Evolutionary conservation across 345 rosid genomes (phyloP), one percentile per base, ranked within the genome.

Genomic region (Angophora floribunda): DNA sequence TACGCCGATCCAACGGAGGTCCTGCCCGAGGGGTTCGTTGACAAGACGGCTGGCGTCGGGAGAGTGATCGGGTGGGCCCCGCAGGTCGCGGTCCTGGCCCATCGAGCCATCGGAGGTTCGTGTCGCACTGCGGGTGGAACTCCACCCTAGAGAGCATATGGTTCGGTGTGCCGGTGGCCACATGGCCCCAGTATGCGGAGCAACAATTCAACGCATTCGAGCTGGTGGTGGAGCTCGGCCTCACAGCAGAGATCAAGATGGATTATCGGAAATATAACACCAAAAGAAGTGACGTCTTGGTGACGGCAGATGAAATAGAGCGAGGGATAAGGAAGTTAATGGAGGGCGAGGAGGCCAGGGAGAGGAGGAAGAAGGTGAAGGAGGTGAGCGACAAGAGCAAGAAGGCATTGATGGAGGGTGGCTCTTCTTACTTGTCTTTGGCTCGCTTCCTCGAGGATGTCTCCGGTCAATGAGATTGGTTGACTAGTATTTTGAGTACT

Each of bases 1-100:
- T 91, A 89, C 50, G n/a, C 85, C 13, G 87, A 91, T 52, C 85
- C 89, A 0, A 79, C 32, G 6, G 93, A 93, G 15, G 84, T 89
- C 2, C 87, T 95, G 21, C 96, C 61, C 26, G 12, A 55, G 12
- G 61, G 61, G 21, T 55, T 55, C 28, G 9, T 55, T 21, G 28
- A 55, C 28, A 55, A 26, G 61, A 55, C 61, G 11, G 6, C 61
- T 26, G 12, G 61, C 9, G 61, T 55, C 5, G 61, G 61, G 61
- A 55, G 61, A 55, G 2, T 55, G 61, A 55, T 55, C 5, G 61
- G 61, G 26, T 55, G 61, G 61, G 61, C 61, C 61, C 28, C 61
- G 16, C 61, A 55, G 61, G 61, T 55, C 7, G 61, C 61, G 19
- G 16, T 55, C 61, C 28, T 55, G 6, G 61, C 61, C 61, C 61